Evolutionary conservation across 2,329 filamentous ascomycete genomes (phyloP).

Genomic region (Fusarium buxicola): DNA sequence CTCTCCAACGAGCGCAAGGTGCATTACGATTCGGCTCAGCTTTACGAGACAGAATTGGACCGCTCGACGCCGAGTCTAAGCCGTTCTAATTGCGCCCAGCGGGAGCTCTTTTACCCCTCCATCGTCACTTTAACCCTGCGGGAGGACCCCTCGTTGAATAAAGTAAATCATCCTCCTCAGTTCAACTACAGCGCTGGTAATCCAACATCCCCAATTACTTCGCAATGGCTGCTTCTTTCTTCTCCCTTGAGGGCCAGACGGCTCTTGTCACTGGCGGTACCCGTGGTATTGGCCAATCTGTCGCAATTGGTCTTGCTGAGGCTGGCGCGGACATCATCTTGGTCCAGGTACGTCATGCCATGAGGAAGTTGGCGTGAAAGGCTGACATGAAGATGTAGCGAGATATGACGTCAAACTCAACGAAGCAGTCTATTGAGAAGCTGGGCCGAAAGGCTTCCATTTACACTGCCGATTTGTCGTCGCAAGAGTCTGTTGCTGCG

Average conservation of each 20-base stretch:
- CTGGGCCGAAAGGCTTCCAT: slow-evolving; percentile 75
- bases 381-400: slow-evolving; percentile 49
- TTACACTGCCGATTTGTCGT: slow-evolving; percentile 77
- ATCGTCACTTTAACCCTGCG: slow-evolving; percentile 22
- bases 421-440: slow-evolving; percentile 70
- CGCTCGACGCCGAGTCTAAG: slow-evolving; percentile 10
- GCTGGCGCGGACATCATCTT: slow-evolving; percentile 68
- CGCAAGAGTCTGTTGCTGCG: slow-evolving; percentile 66
- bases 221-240: slow-evolving; percentile 55
- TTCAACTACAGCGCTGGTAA: background rate
- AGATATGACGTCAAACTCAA: slow-evolving; percentile 58
- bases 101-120: slow-evolving; percentile 6
- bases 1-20: slow-evolving; percentile 9
- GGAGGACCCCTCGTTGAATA: slow-evolving; percentile 17
- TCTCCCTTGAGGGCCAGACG: slow-evolving; percentile 67
- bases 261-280: slow-evolving; percentile 69
- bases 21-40: slow-evolving; percentile 2
- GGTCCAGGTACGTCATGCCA: slow-evolving; percentile 58
- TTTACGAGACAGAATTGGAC: slow-evolving; percentile 1
- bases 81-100: background rate
- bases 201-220: background rate
- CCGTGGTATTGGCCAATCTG: slow-evolving; percentile 67
- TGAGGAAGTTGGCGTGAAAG: background rate
- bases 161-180: slow-evolving; percentile 10
- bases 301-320: slow-evolving; percentile 68